Percentiles rank a stretch among this genome's conserved stretches.
phyloP scores from a whole-genome alignment of 2,329 filamentous ascomycete species.

The Cercospora citrullina region DNA sequence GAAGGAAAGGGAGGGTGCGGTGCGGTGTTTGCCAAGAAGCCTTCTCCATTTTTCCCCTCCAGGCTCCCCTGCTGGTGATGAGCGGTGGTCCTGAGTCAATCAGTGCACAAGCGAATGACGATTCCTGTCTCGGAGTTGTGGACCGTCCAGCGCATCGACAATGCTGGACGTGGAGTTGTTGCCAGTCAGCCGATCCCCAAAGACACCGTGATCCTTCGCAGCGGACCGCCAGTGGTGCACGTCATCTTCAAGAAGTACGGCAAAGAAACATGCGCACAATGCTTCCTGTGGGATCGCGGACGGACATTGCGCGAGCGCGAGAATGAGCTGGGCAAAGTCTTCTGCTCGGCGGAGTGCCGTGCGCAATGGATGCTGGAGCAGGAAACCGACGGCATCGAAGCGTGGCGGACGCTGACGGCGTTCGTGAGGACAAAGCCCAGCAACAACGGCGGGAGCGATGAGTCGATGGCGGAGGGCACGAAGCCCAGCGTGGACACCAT shows the following conservation, averaged over 20 bases:
- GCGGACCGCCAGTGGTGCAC: constrained; percentile 42
- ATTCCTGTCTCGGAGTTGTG: constrained; percentile 31
- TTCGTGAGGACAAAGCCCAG: constrained; percentile 27
- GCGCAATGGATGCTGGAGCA: constrained; percentile 38
- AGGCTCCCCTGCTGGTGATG: constrained; percentile 1
- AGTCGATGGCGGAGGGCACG: constrained; percentile 13
- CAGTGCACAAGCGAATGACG: constrained; percentile 7
- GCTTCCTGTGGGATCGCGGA: constrained; percentile 50
- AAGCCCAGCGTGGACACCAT: constrained; percentile 28
- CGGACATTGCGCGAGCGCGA: constrained; percentile 44
- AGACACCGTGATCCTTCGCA: constrained; percentile 41
- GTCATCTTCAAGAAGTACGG: constrained; percentile 50
- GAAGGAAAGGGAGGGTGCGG: neutral
- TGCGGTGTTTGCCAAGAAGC: neutral
- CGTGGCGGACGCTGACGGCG: constrained; percentile 33
- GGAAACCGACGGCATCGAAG: constrained; percentile 34
- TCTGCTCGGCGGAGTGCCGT: constrained; percentile 44
- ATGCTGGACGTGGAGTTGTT: constrained; percentile 49
- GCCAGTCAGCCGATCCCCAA: constrained; percentile 40
- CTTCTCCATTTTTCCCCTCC: neutral
- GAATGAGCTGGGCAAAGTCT: constrained; percentile 44
- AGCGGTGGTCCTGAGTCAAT: constrained; percentile 8
- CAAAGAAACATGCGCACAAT: constrained; percentile 51
- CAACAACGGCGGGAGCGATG: constrained; percentile 11
- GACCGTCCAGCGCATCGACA: constrained; percentile 44